Percentiles rank a stretch among this genome's conserved stretches.
Conservation (phyloP, 768 basidiomycete genomes). For the Coprinellus micaceus region DNA sequence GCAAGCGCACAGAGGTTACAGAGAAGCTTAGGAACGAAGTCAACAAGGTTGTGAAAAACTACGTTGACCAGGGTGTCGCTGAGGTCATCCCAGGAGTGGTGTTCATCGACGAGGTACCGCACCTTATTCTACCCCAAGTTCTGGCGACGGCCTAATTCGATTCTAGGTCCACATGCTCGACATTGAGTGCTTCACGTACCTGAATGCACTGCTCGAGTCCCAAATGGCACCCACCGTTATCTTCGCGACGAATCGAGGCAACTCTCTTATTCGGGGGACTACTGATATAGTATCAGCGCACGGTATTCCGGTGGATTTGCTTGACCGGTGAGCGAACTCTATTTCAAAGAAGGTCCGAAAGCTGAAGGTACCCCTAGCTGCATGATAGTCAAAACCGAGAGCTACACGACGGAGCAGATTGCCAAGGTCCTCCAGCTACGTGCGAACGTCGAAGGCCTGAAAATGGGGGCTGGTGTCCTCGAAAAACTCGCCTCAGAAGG, state of each 20-base stretch:
- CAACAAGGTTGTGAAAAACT: slow-evolving; percentile 95
- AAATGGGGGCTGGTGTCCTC: slow-evolving; percentile 69
- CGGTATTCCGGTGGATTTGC: slow-evolving; percentile 88
- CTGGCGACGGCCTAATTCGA: slow-evolving; percentile 6
- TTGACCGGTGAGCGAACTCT: slow-evolving; percentile 66
- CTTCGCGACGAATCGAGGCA: slow-evolving; percentile 93
- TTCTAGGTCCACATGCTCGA: slow-evolving; percentile 97
- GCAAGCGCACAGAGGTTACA: slow-evolving; percentile 91
- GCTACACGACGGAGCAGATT: slow-evolving; percentile 80
- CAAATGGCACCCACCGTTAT: slow-evolving; percentile 98
- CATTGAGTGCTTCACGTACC: slow-evolving; percentile 98
- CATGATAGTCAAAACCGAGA: slow-evolving; percentile 91
- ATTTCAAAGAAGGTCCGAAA: slow-evolving; percentile 4
- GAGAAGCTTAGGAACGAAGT: slow-evolving; percentile 95
- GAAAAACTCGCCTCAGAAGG: slow-evolving; percentile 81
- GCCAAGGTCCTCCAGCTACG: slow-evolving; percentile 83
- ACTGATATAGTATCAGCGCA: slow-evolving; percentile 89
- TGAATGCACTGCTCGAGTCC: slow-evolving; percentile 93
- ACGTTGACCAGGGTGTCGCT: slow-evolving; percentile 97
- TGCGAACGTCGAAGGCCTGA: slow-evolving; percentile 82
- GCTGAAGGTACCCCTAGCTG: slow-evolving; percentile 44
- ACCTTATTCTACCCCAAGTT: slow-evolving; percentile 1
- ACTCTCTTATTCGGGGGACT: slow-evolving; percentile 89
- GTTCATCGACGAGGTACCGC: slow-evolving; percentile 92
- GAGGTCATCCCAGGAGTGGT: slow-evolving; percentile 97